Conservation (phyloP, 176 grass and related monocot species). For the Coix lacrymajobi region DNA sequence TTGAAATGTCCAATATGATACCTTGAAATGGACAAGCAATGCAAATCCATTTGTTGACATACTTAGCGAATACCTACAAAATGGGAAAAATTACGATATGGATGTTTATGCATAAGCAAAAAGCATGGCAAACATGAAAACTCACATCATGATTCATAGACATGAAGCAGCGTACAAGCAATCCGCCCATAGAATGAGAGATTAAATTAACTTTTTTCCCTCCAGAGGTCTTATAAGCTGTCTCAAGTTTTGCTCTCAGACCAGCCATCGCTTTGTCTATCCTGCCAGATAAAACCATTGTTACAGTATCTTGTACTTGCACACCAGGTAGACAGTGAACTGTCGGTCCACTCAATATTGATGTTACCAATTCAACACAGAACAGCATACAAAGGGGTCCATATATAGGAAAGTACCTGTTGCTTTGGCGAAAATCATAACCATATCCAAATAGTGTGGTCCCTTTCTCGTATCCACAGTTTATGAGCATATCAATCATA, state of each 20-base stretch:
- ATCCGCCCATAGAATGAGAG: slow-evolving; percentile 96
- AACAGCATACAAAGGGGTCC: background rate
- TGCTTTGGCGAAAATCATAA: slow-evolving; percentile 94
- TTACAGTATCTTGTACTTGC: slow-evolving; percentile 25
- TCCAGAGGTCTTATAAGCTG: slow-evolving; percentile 81
- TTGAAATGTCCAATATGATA: slow-evolving; percentile 27
- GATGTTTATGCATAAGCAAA: slow-evolving; percentile 6
- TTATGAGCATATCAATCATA: slow-evolving; percentile 90
- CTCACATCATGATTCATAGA: slow-evolving; percentile 83
- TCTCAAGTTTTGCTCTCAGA: slow-evolving; percentile 80
- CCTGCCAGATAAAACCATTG: slow-evolving; percentile 50
- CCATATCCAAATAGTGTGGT: slow-evolving; percentile 90
- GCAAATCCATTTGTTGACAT: slow-evolving; percentile 96
- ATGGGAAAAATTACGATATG: background rate
- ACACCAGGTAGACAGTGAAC: background rate
- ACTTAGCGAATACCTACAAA: slow-evolving; percentile 68
- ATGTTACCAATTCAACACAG: background rate
- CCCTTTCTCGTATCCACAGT: slow-evolving; percentile 87
- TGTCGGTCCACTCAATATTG: background rate
- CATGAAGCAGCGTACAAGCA: slow-evolving; percentile 85
- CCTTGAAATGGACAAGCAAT: slow-evolving; percentile 98
- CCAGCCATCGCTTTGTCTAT: slow-evolving; percentile 79
- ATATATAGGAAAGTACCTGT: slow-evolving; percentile 44
- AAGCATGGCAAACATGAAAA: slow-evolving; percentile 24
- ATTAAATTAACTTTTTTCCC: slow-evolving; percentile 87